Evolutionary conservation across 176 grass and related monocot species (phyloP).

Genomic region (Phoenix roebelenii): DNA sequence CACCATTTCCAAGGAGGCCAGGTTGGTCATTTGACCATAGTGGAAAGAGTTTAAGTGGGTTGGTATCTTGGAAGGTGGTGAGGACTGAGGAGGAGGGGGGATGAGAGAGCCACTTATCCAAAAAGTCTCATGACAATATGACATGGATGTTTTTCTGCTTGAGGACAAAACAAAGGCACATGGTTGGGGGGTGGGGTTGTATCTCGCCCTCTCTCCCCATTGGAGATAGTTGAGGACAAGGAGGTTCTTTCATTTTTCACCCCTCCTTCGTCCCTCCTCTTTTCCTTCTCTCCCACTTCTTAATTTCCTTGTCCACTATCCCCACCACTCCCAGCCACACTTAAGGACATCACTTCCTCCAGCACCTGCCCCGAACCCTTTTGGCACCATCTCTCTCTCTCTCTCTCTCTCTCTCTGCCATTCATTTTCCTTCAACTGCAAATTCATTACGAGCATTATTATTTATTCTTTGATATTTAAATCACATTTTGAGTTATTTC

Average conservation of each 20-base stretch:
- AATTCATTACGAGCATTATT: no score
- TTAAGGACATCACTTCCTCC: background rate
- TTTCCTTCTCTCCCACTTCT: background rate
- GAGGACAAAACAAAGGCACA: slow-evolving; percentile 18
- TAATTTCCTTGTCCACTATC: slow-evolving; percentile 6
- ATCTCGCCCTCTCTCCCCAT: background rate
- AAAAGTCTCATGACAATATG: slow-evolving; percentile 13
- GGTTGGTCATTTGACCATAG: background rate
- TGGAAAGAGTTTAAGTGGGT: background rate
- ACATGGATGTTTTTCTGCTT: slow-evolving; percentile 22
- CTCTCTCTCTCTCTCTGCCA: no score
- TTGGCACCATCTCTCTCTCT: slow-evolving; percentile 12
- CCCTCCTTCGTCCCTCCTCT: background rate
- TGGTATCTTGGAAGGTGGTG: background rate
- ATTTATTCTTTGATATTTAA: no score
- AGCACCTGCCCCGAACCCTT: slow-evolving; percentile 16
- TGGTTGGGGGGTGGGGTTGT: background rate
- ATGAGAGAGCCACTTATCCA: slow-evolving; percentile 18
- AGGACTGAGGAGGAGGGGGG: background rate
- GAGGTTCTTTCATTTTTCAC: background rate
- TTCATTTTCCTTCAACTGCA: background rate
- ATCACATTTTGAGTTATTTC: no score
- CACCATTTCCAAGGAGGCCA: slow-evolving; percentile 4
- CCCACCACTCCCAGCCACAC: background rate
- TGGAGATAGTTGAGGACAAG: slow-evolving; percentile 8